phyloP scores from a whole-genome alignment of 1,139 yeast species.

The Schwanniomyces etchellsii region DNA sequence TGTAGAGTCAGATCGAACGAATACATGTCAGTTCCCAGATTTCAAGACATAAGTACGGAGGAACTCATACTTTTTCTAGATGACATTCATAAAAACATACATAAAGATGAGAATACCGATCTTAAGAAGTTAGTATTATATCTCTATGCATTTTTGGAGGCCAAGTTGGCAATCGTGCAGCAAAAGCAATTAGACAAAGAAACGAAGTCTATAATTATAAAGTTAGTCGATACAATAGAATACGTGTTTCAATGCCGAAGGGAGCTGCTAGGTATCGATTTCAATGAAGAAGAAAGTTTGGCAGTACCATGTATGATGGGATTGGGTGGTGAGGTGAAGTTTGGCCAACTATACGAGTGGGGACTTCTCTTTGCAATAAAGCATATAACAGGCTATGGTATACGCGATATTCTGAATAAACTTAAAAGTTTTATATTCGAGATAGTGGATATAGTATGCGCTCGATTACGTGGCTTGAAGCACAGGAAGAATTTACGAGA shows the following conservation, averaged over 20 bases:
- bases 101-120: slow-evolving; percentile 28
- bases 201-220: slow-evolving; percentile 9
- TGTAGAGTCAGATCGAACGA: no score
- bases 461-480: slow-evolving; percentile 23
- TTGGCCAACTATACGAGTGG: slow-evolving; percentile 32
- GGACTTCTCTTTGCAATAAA: slow-evolving; percentile 20
- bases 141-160: slow-evolving; percentile 27
- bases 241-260: slow-evolving; percentile 24
- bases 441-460: slow-evolving; percentile 25
- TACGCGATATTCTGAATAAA: slow-evolving; percentile 12
- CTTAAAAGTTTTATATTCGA: slow-evolving; percentile 28
- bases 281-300: slow-evolving; percentile 8
- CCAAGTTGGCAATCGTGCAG: slow-evolving; percentile 14
- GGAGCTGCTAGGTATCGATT: slow-evolving; percentile 18
- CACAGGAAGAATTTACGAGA: slow-evolving; percentile 15
- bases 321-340: no score
- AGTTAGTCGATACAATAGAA: slow-evolving; percentile 23
- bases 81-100: slow-evolving; percentile 30
- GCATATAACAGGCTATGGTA: slow-evolving; percentile 17
- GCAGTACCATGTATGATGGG: no score
- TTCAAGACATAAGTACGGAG: slow-evolving; percentile 4
- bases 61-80: slow-evolving; percentile 25
- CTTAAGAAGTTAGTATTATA: slow-evolving; percentile 31
- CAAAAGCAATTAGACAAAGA: slow-evolving; percentile 4
- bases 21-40: slow-evolving; percentile 5